These are phyloP conservation scores for Petunia hybrid DNA, from an alignment of 305 asterid species.

Conservation along the genomic window DNA sequence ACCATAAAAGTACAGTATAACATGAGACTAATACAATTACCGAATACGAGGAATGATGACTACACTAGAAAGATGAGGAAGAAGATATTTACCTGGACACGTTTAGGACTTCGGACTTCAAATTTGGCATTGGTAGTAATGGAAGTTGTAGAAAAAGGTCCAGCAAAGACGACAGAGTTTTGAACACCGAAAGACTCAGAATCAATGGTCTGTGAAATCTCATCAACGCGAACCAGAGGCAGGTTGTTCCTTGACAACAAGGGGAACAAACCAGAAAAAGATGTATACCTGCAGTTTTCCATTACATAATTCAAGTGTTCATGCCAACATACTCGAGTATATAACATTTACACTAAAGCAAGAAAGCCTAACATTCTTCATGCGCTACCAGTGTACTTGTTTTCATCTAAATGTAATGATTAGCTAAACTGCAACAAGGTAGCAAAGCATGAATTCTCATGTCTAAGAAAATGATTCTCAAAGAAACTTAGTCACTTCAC, in stretches of 20 bases:
- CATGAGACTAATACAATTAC: background rate
- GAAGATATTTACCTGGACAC: constrained; percentile 72
- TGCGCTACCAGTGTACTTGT: background rate
- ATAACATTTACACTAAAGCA: background rate
- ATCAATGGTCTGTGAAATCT: constrained; percentile 89
- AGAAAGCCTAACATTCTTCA: background rate
- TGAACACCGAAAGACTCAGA: constrained; percentile 70
- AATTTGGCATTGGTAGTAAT: constrained; percentile 84
- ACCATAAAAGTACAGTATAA: constrained; percentile 23
- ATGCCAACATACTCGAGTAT: constrained; percentile 8
- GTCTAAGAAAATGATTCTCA: background rate
- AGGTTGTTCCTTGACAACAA: constrained; percentile 68
- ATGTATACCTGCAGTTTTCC: constrained; percentile 67
- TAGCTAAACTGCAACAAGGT: background rate
- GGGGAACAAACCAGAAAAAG: constrained; percentile 79
- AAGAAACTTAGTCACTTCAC: background rate
- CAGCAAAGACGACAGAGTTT: constrained; percentile 75
- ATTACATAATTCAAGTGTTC: constrained; percentile 7
- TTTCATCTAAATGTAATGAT: constrained; percentile 6
- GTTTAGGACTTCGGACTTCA: constrained; percentile 93
- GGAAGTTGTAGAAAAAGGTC: constrained; percentile 82
- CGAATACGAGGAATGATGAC: background rate
- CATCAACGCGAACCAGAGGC: constrained; percentile 74
- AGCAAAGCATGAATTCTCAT: constrained; percentile 1
- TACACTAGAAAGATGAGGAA: background rate